These are phyloP conservation scores for Pholiota molesta DNA, from an alignment of 768 basidiomycete genomes.

Conservation along the genomic window DNA sequence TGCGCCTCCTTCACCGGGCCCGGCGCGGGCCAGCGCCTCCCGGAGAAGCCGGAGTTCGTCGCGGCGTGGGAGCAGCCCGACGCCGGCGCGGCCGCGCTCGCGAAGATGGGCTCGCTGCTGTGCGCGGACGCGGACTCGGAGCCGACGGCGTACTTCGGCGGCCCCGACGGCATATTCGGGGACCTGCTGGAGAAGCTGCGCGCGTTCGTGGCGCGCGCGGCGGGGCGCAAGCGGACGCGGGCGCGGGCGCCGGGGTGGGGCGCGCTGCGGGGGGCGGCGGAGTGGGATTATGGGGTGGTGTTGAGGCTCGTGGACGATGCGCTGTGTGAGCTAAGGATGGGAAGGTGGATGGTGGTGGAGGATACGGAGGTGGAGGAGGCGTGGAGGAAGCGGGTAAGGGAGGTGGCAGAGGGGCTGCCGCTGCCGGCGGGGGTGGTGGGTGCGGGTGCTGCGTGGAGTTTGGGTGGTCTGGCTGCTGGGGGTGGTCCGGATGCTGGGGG, in stretches of 20 bases:
- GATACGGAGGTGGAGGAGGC: not conserved
- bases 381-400: no score
- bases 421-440: no score
- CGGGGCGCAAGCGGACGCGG: not conserved
- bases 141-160: constrained; percentile 3
- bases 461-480: no score
- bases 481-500: no score
- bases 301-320: constrained; percentile 8
- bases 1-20: constrained; percentile 5
- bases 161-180: not conserved
- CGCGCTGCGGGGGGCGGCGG: not conserved
- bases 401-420: no score
- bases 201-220: not conserved
- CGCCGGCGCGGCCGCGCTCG: not conserved
- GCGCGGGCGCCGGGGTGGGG: not conserved
- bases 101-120: not conserved
- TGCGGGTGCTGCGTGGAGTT: no score
- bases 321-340: not conserved
- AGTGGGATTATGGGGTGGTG: constrained; percentile 5
- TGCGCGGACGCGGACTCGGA: not conserved
- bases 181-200: not conserved
- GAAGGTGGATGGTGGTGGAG: not conserved
- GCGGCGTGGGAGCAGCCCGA: not conserved
- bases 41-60: not conserved
- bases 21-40: not conserved